Evolutionary conservation across 208 protist species (phyloP).

Genomic region (Strigomonas galati): DNA sequence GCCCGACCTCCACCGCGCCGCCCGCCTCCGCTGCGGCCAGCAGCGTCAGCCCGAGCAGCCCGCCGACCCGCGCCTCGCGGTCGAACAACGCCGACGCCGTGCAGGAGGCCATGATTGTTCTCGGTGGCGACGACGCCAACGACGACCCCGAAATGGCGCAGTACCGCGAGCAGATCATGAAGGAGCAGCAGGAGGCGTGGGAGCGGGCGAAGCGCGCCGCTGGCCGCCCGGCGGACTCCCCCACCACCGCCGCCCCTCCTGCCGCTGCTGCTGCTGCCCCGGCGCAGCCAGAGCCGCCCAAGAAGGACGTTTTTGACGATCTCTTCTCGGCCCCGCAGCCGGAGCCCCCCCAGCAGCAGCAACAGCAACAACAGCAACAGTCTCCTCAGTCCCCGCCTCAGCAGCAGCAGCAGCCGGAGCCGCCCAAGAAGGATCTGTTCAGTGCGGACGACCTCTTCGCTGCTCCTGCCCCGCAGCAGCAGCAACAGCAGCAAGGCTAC

Average conservation of each 20-base stretch:
- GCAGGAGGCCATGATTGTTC: conserved; percentile 49
- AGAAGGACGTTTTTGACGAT: conserved; percentile 71
- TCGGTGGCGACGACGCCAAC: conserved; percentile 43
- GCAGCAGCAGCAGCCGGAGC: conserved; percentile 11
- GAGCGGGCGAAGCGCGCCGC: conserved; percentile 30
- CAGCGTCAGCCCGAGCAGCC: background rate
- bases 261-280: conserved; percentile 1
- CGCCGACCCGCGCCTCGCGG: background rate
- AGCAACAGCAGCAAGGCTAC: conserved; percentile 28
- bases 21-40: background rate
- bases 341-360: conserved; percentile 13
- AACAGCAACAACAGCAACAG: conserved; percentile 1
- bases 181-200: conserved; percentile 75
- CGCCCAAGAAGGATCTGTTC: conserved; percentile 35
- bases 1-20: conserved; percentile 4
- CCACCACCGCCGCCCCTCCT: background rate
- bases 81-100: conserved; percentile 27
- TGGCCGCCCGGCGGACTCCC: conserved; percentile 10
- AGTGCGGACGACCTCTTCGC: conserved; percentile 52
- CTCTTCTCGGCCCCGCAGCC: conserved; percentile 52
- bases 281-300: conserved; percentile 17
- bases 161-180: conserved; percentile 53
- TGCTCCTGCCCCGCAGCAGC: conserved; percentile 19
- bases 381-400: conserved; percentile 11
- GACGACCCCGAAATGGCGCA: conserved; percentile 51